phyloP scores from a whole-genome alignment of 1,284 basidiomycete genomes.

The Fistulinella staudtii region DNA sequence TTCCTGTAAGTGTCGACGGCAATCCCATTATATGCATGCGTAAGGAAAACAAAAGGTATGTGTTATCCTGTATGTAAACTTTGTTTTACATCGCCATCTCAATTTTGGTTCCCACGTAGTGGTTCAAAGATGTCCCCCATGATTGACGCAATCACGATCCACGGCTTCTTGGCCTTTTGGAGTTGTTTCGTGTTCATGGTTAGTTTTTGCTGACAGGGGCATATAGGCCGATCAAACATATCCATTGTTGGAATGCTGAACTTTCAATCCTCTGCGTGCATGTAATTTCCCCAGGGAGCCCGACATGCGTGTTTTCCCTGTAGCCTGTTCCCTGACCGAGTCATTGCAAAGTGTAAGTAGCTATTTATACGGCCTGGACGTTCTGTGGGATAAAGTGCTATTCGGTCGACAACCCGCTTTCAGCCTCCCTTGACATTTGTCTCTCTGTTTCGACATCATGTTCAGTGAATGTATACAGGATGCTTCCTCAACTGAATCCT shows the following conservation, averaged over 20 bases:
- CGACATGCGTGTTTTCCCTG: neutral
- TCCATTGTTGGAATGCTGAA: neutral
- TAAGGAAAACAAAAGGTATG: neutral
- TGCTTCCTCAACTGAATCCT: neutral
- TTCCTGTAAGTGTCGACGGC: too few species aligned
- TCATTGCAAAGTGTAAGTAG: neutral
- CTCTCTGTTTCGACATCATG: neutral
- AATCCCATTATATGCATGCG: neutral
- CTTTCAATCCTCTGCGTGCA: neutral
- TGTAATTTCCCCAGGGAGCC: neutral
- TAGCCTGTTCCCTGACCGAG: neutral
- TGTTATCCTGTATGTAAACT: neutral
- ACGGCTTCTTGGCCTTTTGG: neutral
- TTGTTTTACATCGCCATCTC: neutral
- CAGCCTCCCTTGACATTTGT: neutral
- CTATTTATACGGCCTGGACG: neutral
- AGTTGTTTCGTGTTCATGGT: neutral
- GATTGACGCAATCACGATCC: neutral
- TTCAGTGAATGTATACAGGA: neutral
- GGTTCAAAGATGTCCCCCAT: neutral
- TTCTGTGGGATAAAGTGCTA: neutral
- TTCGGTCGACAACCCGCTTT: neutral
- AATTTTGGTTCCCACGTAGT: neutral
- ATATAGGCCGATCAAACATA: neutral
- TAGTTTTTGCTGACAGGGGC: neutral